Base-by-base conservation (phyloP, 129 eudicot species). In the Scalesia atractyloides region DNA sequence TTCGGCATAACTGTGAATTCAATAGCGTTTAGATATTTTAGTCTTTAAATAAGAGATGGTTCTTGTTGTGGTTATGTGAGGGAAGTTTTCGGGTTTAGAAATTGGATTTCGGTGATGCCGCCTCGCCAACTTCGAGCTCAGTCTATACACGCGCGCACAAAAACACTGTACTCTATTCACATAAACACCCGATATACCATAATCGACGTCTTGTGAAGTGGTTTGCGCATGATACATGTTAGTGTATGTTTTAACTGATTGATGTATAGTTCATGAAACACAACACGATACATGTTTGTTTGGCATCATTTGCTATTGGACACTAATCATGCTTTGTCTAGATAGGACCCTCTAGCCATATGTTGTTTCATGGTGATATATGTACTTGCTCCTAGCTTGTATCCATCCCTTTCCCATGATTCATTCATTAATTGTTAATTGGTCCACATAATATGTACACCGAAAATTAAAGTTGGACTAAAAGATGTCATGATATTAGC, bases 311-410 rank as follows among this genome's bases (percentile, higher is more conserved):
- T 11, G 52, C 77, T 24, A 30, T 62, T 70, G 16, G 70, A 70
- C 76, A 63, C 58, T 62, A 62, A 70, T 70, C 67, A 63, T 78
- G 77, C 66, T 70, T 70, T 71, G 76, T 78, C 67, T 54, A 70
- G 30, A 41, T 41, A 50, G 76, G 70, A 70, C 60, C 72, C 64
- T 15, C 68, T 70, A 62, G 66, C 73, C 53, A 78, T 49, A 77
- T 60, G 60, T 24, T 26, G 19, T 22, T 26, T 17, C 64, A 63
- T 62, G 8, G 59, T 70, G 53, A 63, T 70, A 70, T 64, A 48
- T 62, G 67, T 78, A 64, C 68, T 63, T 71, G 67, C 67, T 78
- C 72, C 15, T 60, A 14, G 11, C 64, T 66, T 70, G 68, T 46
- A 71, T 26, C 73, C 61, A 71, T 78, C 77, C 60, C 51, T 78